Evolutionary conservation across 495 filamentous ascomycete species (phyloP).

Genomic region (Daldinia caldariorum): DNA sequence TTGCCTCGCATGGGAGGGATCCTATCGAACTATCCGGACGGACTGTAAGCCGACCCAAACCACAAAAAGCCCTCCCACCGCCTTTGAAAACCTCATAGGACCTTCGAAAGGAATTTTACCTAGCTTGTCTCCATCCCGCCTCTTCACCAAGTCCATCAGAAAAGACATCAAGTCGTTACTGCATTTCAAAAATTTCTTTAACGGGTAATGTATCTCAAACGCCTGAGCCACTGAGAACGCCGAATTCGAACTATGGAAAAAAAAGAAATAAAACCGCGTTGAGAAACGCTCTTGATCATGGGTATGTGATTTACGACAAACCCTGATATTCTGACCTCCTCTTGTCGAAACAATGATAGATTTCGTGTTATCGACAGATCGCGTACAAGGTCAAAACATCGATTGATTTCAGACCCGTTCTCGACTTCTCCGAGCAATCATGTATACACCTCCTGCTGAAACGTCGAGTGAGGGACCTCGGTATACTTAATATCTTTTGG

Average conservation of each 20-base stretch:
- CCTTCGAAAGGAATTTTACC: neutral
- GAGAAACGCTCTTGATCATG: slow-evolving; percentile 27
- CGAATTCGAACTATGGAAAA: slow-evolving; percentile 26
- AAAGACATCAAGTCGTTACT: slow-evolving; percentile 49
- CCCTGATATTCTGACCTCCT: slow-evolving; percentile 5
- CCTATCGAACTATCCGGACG: slow-evolving; percentile 22
- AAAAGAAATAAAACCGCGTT: slow-evolving; percentile 1
- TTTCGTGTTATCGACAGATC: neutral
- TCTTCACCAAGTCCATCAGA: slow-evolving; percentile 20
- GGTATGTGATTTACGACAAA: slow-evolving; percentile 22
- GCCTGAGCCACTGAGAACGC: slow-evolving; percentile 37
- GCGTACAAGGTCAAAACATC: neutral
- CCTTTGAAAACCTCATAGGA: neutral
- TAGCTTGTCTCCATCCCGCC: slow-evolving; percentile 25
- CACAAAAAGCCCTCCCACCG: slow-evolving; percentile 22
- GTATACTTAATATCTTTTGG: slow-evolving; percentile 26
- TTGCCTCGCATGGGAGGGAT: slow-evolving; percentile 24
- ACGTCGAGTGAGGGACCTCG: slow-evolving; percentile 21
- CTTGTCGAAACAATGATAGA: slow-evolving; percentile 7
- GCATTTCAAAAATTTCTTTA: slow-evolving; percentile 44
- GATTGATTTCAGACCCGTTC: neutral
- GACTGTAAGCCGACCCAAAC: slow-evolving; percentile 29
- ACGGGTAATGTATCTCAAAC: slow-evolving; percentile 26
- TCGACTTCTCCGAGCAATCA: neutral
- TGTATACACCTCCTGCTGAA: slow-evolving; percentile 22